These are phyloP conservation scores for Neoboletus subvelutipes DNA, from an alignment of 768 basidiomycete species.

Conservation along the genomic window DNA sequence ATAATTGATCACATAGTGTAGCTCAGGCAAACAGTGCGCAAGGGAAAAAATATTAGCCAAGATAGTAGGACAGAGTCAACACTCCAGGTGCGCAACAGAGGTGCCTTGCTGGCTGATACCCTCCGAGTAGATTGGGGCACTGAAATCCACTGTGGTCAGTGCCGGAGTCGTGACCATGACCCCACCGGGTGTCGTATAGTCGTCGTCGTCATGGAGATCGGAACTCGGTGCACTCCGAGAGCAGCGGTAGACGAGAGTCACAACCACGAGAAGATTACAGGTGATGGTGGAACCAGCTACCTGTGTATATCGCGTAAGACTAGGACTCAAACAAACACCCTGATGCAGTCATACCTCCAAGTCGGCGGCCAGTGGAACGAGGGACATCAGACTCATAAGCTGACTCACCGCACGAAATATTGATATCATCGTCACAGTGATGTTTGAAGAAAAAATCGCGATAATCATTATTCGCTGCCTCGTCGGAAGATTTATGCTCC, in stretches of 20 bases:
- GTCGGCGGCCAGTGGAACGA: slow-evolving; percentile 13
- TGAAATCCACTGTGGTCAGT: slow-evolving; percentile 17
- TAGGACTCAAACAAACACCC: not conserved
- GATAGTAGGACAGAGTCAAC: not conserved
- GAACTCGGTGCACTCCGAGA: not conserved
- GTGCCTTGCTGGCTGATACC: not conserved
- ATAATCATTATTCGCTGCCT: slow-evolving; percentile 17
- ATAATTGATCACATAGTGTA: not conserved
- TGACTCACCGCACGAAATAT: slow-evolving; percentile 18
- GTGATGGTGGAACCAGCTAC: slow-evolving; percentile 15
- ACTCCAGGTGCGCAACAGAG: not conserved
- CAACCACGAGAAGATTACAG: slow-evolving; percentile 24
- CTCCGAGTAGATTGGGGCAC: not conserved
- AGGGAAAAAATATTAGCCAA: not conserved
- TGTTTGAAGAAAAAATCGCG: slow-evolving; percentile 9
- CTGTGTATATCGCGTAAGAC: slow-evolving; percentile 8
- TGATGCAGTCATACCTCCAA: slow-evolving; percentile 10
- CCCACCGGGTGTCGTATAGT: slow-evolving; percentile 6
- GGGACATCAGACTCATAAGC: slow-evolving; percentile 1
- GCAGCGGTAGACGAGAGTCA: slow-evolving; percentile 18
- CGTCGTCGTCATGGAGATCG: slow-evolving; percentile 2
- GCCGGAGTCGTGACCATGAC: not conserved
- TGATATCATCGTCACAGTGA: slow-evolving; percentile 11
- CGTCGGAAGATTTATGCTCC: slow-evolving; percentile 13
- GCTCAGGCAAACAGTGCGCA: too few species aligned